These are phyloP conservation scores for Nannochloropsis gaditana DNA, from an alignment of 108 stramenopile genomes.

Conservation along the genomic window DNA sequence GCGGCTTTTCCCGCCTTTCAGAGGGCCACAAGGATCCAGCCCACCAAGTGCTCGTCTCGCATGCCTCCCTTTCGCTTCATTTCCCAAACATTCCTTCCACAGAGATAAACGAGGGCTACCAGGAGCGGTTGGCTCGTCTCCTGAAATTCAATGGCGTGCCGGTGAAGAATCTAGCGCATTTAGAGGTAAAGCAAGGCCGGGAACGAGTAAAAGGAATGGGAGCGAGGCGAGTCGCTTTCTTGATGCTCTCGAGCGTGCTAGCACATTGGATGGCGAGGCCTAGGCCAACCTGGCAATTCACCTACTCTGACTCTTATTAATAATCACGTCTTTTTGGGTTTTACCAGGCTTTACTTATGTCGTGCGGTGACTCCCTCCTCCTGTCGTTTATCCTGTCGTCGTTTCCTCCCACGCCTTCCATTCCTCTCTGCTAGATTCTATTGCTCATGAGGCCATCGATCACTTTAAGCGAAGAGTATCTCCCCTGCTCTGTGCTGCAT, in stretches of 20 bases:
- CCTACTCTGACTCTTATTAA: too few species aligned
- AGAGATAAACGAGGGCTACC: constrained; percentile 17
- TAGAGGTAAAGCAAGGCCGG: neutral
- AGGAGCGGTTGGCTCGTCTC: neutral
- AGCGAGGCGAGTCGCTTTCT: neutral
- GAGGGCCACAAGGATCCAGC: too few species aligned
- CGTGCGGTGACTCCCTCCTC: neutral
- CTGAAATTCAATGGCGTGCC: neutral
- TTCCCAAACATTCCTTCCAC: neutral
- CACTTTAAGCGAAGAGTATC: too few species aligned
- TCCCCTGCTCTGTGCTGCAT: too few species aligned
- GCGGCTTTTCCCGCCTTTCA: neutral
- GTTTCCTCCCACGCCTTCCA: neutral
- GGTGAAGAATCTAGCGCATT: neutral
- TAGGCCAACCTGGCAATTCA: too few species aligned
- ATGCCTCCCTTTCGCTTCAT: neutral
- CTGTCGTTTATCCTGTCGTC: neutral
- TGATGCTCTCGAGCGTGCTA: too few species aligned
- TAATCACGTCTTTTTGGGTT: neutral
- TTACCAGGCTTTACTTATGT: too few species aligned
- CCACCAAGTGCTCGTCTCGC: too few species aligned
- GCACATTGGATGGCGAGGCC: neutral
- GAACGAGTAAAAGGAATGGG: neutral
- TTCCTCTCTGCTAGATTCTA: neutral
- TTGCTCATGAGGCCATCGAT: too few species aligned